Evolutionary conservation across 2,329 filamentous ascomycete species (phyloP).

Genomic region (Bipolaris sorokiniana): DNA sequence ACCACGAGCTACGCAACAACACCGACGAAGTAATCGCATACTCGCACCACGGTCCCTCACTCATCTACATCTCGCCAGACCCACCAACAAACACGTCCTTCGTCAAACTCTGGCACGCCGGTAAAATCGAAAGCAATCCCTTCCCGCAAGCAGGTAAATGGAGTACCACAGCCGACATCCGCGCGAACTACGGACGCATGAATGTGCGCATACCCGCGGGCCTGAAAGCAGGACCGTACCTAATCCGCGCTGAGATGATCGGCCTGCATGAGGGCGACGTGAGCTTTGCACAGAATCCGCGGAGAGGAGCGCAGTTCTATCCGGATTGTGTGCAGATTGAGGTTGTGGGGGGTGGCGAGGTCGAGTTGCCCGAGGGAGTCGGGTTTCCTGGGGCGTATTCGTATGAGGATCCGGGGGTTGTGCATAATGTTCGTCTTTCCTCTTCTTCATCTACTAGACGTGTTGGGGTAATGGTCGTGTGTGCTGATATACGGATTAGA

Average conservation of each 20-base stretch:
- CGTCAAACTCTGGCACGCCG: conserved; percentile 51
- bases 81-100: conserved; percentile 48
- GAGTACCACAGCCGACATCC: conserved; percentile 37
- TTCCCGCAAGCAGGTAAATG: conserved; percentile 46
- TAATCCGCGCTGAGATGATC: conserved; percentile 53
- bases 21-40: conserved; percentile 43
- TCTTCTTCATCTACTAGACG: no score
- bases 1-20: conserved; percentile 46
- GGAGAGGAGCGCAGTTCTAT: conserved; percentile 51
- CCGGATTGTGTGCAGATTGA: conserved; percentile 52
- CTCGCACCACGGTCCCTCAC: conserved; percentile 41
- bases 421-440: conserved; percentile 41
- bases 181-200: conserved; percentile 34
- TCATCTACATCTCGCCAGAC: conserved; percentile 52
- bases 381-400: conserved; percentile 54
- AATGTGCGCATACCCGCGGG: conserved; percentile 42
- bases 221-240: conserved; percentile 50
- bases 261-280: conserved; percentile 50
- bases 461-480: no score
- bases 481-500: conserved; percentile 13
- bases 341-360: conserved; percentile 41
- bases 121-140: conserved; percentile 41
- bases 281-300: conserved; percentile 35
- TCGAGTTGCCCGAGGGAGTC: conserved; percentile 47
- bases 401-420: conserved; percentile 45